phyloP scores from a whole-genome alignment of 257 asterid species.

The Fraxinus excelsior region DNA sequence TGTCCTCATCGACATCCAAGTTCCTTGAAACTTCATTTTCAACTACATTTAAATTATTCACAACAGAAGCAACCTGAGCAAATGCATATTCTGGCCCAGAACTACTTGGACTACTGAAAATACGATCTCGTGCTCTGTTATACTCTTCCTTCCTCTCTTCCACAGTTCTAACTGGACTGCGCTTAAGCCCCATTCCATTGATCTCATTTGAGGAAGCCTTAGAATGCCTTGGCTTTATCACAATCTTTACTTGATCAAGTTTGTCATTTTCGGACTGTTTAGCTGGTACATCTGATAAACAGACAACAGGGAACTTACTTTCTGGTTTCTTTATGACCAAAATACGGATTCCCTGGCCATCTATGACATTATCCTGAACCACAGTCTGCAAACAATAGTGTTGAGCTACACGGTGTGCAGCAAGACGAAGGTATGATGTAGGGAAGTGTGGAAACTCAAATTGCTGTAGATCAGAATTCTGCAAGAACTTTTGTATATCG shows the following conservation, averaged over 20 bases:
- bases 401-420: constrained; percentile 89
- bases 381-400: constrained; percentile 86
- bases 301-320: constrained; percentile 63
- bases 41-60: constrained; percentile 36
- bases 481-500: constrained; percentile 79
- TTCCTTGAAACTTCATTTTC: constrained; percentile 56
- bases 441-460: constrained; percentile 92
- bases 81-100: constrained; percentile 49
- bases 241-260: constrained; percentile 68
- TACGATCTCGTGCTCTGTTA: constrained; percentile 92
- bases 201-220: constrained; percentile 44
- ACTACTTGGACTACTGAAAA: constrained; percentile 58
- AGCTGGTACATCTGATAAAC: constrained; percentile 78
- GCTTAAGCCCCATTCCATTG: constrained; percentile 54
- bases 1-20: constrained; percentile 52
- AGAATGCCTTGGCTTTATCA: constrained; percentile 68
- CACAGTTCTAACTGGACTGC: constrained; percentile 61
- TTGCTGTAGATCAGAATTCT: constrained; percentile 57
- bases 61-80: constrained; percentile 46
- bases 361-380: constrained; percentile 67
- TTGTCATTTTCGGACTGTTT: constrained; percentile 64
- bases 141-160: constrained; percentile 96
- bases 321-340: constrained; percentile 71
- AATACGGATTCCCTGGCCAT: constrained; percentile 74
- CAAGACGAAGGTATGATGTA: constrained; percentile 8